These are phyloP conservation scores for Chlorophyllum brunneum DNA, from an alignment of 768 basidiomycete species.

Conservation along the genomic window DNA sequence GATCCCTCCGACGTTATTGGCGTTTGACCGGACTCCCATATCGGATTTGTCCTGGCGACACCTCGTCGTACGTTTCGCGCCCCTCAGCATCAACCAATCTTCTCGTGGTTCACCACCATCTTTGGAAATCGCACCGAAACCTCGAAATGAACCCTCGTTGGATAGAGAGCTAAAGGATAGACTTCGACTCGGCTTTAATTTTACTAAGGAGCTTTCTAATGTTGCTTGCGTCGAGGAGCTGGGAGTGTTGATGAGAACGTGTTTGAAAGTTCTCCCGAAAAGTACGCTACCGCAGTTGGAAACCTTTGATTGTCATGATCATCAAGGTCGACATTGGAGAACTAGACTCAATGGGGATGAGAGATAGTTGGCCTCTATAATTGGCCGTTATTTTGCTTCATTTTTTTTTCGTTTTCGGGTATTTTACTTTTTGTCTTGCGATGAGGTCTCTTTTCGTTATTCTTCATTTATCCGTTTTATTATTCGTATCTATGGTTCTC, in stretches of 20 bases:
- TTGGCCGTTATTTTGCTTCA: too few species aligned
- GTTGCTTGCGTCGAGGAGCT: neutral
- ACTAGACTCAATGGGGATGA: neutral
- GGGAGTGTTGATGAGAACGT: neutral
- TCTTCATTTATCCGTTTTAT: too few species aligned
- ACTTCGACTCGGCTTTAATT: neutral
- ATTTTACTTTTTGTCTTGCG: too few species aligned
- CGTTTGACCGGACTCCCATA: neutral
- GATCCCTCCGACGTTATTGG: neutral
- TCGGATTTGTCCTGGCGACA: neutral
- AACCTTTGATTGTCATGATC: neutral
- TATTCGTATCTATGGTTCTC: too few species aligned
- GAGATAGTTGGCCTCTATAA: neutral
- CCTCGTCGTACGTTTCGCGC: neutral
- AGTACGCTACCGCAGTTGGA: neutral
- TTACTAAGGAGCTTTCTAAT: neutral
- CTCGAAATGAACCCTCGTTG: neutral
- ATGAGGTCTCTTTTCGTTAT: too few species aligned
- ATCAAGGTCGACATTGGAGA: neutral
- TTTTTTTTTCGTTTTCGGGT: too few species aligned
- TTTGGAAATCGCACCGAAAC: too few species aligned
- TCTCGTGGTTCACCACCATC: too few species aligned
- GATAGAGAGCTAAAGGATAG: neutral
- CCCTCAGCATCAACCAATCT: neutral
- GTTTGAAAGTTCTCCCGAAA: neutral